Base-by-base conservation (phyloP, 1,284 basidiomycete species). In the Apiotrichum laibachii region DNA sequence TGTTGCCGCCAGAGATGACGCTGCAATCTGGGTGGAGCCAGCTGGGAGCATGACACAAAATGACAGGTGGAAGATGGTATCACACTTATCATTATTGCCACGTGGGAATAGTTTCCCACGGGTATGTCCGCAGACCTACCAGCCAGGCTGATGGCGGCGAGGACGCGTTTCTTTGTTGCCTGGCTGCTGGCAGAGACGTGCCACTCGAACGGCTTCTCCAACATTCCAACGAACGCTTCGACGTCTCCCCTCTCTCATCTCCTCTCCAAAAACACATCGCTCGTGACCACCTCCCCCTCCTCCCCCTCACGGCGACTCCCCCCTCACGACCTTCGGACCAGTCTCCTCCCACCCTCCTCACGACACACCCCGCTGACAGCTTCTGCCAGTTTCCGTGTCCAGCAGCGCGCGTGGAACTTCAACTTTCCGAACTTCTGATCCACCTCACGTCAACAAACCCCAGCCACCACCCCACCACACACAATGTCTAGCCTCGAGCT, bases 401-500 rank as follows among this genome's bases (percentile, higher is more conserved):
- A 31, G 26, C 26, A 31, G 26, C 26, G 26, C 26, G 26, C 26
- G 26, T 31, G 26, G 26, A 37, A 21, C 34, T 9, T 8, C 34
- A 15, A 37, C 37, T 37, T 37, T 37, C 37, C 26, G 26, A 31
- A 31, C 26, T 31, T 31, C 26, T 31, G 26, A 31, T 31, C 26
- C 26, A 31, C 26, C 26, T 31, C 40, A 35, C 39, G 19, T n/a
- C 21, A 43, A 22, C n/a, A 42, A 31, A 13, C 22, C 15, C 19
- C 40, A 53, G 26, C 45, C 7, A 8, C 43, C 22, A 35, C 16
- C 48, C 37, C 15, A 35, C 35, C 39, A 48, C 37, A 4, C 37
- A 50, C 43, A 19, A 75, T 74, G 76, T 76, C 76, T 51, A 75
- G 74, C 53, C 90, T 94, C 76, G 90, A 94, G 81, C 88, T 92